Evolutionary conservation across 2,329 filamentous ascomycete species (phyloP).

Genomic region (Teratosphaeria epicoccoides): DNA sequence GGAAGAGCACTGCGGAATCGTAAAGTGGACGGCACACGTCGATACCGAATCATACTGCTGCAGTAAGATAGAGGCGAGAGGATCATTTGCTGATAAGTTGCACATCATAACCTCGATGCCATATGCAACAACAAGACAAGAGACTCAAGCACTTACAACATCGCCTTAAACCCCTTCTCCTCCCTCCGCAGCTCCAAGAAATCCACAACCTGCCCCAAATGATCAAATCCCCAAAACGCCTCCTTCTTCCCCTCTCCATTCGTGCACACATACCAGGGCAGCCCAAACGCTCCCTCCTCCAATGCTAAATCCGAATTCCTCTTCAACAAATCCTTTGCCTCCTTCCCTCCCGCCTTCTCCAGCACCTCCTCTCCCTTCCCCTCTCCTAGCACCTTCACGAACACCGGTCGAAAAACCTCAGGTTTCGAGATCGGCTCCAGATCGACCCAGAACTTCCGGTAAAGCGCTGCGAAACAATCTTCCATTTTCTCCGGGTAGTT

Average conservation of each 20-base stretch:
- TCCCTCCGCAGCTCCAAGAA: constrained; percentile 41
- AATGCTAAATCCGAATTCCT: constrained; percentile 44
- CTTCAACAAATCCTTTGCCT: constrained; percentile 38
- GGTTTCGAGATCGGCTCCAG: constrained; percentile 35
- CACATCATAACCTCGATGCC: no score
- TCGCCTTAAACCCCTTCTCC: constrained; percentile 27
- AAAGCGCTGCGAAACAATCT: constrained; percentile 37
- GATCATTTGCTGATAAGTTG: no score
- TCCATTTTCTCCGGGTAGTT: constrained; percentile 31
- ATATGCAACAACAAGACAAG: no score
- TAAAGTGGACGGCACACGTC: no score
- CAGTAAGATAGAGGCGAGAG: no score
- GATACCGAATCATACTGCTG: no score
- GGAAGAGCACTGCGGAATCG: no score
- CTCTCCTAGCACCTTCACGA: constrained; percentile 38
- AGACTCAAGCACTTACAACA: constrained; percentile 26
- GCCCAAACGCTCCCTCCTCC: constrained; percentile 46
- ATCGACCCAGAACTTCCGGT: constrained; percentile 43
- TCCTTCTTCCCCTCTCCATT: constrained; percentile 45
- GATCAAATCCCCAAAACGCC: constrained; percentile 51
- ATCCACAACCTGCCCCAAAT: constrained; percentile 44
- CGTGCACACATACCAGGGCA: constrained; percentile 50
- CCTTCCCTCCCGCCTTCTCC: constrained; percentile 23
- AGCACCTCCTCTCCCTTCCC: constrained; percentile 33
- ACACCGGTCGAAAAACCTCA: constrained; percentile 34